Percentiles rank a stretch among this genome's conserved stretches.
Evolutionary conservation across 495 filamentous ascomycete species (phyloP).

Genomic region (Talaromyces ruber): DNA sequence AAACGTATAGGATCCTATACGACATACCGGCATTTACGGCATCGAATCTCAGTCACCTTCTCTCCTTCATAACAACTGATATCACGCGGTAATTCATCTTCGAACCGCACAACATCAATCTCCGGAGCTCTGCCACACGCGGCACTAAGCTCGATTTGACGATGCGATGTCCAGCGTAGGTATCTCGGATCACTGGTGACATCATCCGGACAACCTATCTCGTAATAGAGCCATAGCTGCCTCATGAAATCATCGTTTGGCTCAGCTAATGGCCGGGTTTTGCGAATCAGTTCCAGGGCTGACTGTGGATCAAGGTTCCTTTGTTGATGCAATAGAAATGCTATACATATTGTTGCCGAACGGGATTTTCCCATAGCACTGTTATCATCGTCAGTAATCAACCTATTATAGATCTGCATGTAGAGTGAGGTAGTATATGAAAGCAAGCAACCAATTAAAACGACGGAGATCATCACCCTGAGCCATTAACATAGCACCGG

Average conservation of each 20-base stretch:
- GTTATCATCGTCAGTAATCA: conserved; percentile 21
- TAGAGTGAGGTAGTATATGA: conserved; percentile 5
- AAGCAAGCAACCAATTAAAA: conserved; percentile 1
- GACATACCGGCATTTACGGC: conserved; percentile 53
- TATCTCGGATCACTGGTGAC: conserved; percentile 65
- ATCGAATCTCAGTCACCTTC: conserved; percentile 42
- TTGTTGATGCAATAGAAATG: conserved; percentile 69
- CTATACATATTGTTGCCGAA: conserved; percentile 73
- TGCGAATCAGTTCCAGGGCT: conserved; percentile 53
- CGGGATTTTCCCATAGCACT: conserved; percentile 97
- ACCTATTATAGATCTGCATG: background rate
- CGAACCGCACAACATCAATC: conserved; percentile 66
- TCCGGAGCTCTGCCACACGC: conserved; percentile 65
- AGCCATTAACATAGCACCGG: background rate
- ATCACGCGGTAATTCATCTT: conserved; percentile 55
- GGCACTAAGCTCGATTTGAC: conserved; percentile 65
- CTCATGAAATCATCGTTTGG: conserved; percentile 85
- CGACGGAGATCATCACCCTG: background rate
- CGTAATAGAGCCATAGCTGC: conserved; percentile 78
- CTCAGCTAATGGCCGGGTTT: conserved; percentile 63
- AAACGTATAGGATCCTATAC: background rate
- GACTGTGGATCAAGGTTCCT: conserved; percentile 44
- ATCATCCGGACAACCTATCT: conserved; percentile 68
- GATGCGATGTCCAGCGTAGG: conserved; percentile 79
- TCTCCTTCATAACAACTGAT: conserved; percentile 12